phyloP scores from a whole-genome alignment of 164 flowering plant species.

The Vitis rotundifolia region DNA sequence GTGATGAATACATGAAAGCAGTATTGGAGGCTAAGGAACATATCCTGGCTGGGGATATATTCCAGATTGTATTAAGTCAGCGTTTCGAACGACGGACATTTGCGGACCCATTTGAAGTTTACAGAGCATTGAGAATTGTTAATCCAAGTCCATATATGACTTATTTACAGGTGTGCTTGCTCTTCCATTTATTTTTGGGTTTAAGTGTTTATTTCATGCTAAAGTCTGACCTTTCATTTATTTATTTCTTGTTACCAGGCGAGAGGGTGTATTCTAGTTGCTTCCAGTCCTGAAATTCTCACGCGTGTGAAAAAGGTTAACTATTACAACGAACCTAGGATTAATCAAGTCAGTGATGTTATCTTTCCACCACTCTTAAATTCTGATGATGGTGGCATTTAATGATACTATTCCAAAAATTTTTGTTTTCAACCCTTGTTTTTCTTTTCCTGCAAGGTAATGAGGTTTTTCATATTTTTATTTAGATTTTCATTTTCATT shows the following conservation, averaged over 20 bases:
- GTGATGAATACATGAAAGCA: conserved; percentile 73
- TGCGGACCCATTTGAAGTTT: conserved; percentile 96
- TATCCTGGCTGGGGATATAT: conserved; percentile 91
- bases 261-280: conserved; percentile 90
- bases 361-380: neutral
- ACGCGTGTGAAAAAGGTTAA: conserved; percentile 81
- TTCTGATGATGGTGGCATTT: neutral
- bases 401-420: neutral
- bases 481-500: conserved; percentile 4
- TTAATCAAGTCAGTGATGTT: neutral
- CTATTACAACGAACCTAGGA: neutral
- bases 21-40: conserved; percentile 88
- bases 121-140: conserved; percentile 88
- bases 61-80: conserved; percentile 93
- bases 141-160: conserved; percentile 97
- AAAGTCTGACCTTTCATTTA: neutral
- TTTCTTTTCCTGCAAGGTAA: neutral
- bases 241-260: conserved; percentile 51
- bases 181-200: neutral
- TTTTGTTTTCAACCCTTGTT: neutral
- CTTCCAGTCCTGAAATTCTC: conserved; percentile 96
- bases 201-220: neutral
- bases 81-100: conserved; percentile 91
- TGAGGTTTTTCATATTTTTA: neutral
- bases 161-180: conserved; percentile 63